A percentile compares a stretch with the other conserved stretches of the same genome.
Evolutionary conservation across 1,139 yeast species (phyloP).

Genomic region (Taphrina sp.): DNA sequence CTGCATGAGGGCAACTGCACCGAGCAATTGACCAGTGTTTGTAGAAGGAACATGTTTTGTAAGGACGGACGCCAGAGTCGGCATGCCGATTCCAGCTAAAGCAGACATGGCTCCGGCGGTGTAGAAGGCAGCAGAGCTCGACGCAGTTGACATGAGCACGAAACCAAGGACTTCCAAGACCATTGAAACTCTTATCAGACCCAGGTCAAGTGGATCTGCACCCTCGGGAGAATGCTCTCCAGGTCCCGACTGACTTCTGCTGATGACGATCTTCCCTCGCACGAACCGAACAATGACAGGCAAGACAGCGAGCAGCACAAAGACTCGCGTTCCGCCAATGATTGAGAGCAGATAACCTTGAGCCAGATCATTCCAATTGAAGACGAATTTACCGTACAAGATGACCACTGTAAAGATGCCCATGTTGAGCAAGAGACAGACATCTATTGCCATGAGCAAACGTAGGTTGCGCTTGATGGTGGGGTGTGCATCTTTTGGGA

Average conservation of each 20-base stretch:
- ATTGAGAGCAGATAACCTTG: slow-evolving; percentile 58
- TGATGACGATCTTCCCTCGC: slow-evolving; percentile 41
- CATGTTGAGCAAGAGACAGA: slow-evolving; percentile 45
- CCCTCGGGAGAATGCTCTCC: slow-evolving; percentile 32
- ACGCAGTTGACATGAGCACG: slow-evolving; percentile 46
- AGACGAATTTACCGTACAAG: slow-evolving; percentile 59
- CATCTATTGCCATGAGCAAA: slow-evolving; percentile 27
- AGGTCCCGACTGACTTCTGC: no score
- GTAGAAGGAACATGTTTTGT: slow-evolving; percentile 52
- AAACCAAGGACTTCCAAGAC: slow-evolving; percentile 51
- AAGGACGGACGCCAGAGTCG: slow-evolving; percentile 53
- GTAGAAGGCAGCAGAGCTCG: slow-evolving; percentile 40
- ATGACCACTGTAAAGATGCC: slow-evolving; percentile 52
- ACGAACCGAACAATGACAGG: slow-evolving; percentile 51
- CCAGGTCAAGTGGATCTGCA: slow-evolving; percentile 32
- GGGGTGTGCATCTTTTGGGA: slow-evolving; percentile 14
- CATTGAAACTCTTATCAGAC: slow-evolving; percentile 48
- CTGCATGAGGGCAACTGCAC: slow-evolving; percentile 43
- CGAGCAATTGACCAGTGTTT: slow-evolving; percentile 44
- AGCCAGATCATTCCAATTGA: slow-evolving; percentile 59
- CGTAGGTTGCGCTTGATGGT: slow-evolving; percentile 16
- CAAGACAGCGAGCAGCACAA: slow-evolving; percentile 48
- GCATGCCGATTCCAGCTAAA: slow-evolving; percentile 52
- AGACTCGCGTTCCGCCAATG: slow-evolving; percentile 52
- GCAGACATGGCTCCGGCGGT: slow-evolving; percentile 48